Evolutionary conservation across 345 rosid species (phyloP).

Genomic region (Citrus glauca): DNA sequence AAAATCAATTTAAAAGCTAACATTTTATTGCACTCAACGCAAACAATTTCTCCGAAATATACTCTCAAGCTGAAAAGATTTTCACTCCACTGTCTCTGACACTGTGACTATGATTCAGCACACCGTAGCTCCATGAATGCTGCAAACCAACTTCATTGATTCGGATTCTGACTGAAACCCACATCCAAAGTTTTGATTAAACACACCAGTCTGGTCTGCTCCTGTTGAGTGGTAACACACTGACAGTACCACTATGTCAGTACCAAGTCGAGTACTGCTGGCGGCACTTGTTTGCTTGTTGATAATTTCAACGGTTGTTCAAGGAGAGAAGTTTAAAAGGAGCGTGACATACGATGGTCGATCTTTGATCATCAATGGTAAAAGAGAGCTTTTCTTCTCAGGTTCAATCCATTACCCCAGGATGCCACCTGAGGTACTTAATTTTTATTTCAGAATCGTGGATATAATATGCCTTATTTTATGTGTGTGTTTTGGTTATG

Average conservation of each 20-base stretch:
- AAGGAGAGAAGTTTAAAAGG: not conserved
- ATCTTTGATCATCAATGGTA: constrained; percentile 28
- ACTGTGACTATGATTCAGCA: not conserved
- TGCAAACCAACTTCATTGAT: not conserved
- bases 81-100: not conserved
- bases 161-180: not conserved
- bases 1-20: not conserved
- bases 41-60: not conserved
- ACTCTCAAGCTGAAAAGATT: not conserved
- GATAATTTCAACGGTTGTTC: not conserved
- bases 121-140: not conserved
- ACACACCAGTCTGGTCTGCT: not conserved
- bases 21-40: not conserved
- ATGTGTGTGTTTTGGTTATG: not conserved
- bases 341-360: constrained; percentile 22
- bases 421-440: constrained; percentile 19
- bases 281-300: not conserved
- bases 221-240: not conserved
- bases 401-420: constrained; percentile 36
- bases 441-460: not conserved
- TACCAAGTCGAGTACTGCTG: not conserved
- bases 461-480: not conserved
- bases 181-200: not conserved
- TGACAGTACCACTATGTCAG: not conserved
- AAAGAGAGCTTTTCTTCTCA: constrained; percentile 32